Evolutionary conservation across 78 protist species (phyloP), one percentile per base, ranked within the genome.

Genomic region (Cavenderia fasciculata): DNA sequence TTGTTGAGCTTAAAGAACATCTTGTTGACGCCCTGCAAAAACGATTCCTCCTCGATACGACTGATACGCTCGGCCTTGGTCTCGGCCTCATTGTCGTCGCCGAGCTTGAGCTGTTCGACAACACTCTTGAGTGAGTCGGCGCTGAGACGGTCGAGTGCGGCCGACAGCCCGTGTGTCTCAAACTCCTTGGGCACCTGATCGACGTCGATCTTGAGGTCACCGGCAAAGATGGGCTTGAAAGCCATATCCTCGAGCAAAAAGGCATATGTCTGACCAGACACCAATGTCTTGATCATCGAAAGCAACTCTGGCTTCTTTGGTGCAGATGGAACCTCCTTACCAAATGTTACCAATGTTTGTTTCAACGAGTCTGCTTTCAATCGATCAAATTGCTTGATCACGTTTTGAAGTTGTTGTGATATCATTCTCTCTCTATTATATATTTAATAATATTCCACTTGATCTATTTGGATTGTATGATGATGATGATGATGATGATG

Each of bases 41-140:
- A 63, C 25, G 51, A 63, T n/a, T 63, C 72, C 72, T 63, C 72
- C 47, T 63, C 72, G 47, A 63, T 63, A n/a, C n/a, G n/a, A n/a
- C n/a, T 62, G 38, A 94, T 87, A 12, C 73, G 44, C 44, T 34
- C 85, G 47, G 75, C 71, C 65, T 87, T 74, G 31, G 25, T n/a
- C 18, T 59, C 54, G 27, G 94, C 75, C 41, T 47, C 94, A 31
- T 68, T 74, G 31, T 49, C 54, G 54, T 14, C 14, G 27, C 14
- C 38, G 72, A 63, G 72, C 4, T 43, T 38, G 47, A 63, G 47
- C 19, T 38, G 47, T 47, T 63, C 38, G 72, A 63, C 33, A 4
- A 63, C 72, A 5, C 19, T 29, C 25, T n/a, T 33, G 34, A 63
- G 72, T 19, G 14, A n/a, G 2, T 63, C 72, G 19, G 18, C 27